phyloP scores from a whole-genome alignment of 2,329 filamentous ascomycete species.

The Proliferodiscus dingleyae region DNA sequence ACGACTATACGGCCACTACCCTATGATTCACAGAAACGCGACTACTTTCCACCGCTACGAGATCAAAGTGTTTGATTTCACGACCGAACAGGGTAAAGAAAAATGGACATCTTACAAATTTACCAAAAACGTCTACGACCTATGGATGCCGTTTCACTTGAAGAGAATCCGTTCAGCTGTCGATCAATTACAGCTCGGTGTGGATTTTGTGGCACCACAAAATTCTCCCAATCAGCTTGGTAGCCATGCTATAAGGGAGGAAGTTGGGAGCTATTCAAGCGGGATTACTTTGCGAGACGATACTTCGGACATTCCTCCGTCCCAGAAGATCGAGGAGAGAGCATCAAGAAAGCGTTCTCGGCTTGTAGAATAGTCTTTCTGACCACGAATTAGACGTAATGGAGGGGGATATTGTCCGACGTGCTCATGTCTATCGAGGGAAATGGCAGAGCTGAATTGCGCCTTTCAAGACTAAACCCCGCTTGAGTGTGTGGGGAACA shows the following conservation, averaged over 20 bases:
- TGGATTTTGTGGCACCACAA: conserved; percentile 17
- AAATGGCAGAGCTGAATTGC: no score
- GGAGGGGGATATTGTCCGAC: background rate
- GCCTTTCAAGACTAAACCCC: no score
- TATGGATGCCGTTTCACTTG: conserved; percentile 29
- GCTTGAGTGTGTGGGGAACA: no score
- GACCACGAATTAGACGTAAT: no score
- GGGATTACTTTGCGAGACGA: conserved; percentile 3
- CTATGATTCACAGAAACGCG: conserved; percentile 15
- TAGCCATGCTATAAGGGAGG: background rate
- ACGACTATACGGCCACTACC: conserved; percentile 32
- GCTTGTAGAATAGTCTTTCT: no score
- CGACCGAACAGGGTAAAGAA: conserved; percentile 22
- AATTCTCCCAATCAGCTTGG: conserved; percentile 9
- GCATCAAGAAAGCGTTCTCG: conserved; percentile 3
- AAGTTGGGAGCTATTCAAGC: conserved; percentile 2
- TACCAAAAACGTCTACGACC: conserved; percentile 30
- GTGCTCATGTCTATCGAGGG: no score
- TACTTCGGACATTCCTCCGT: conserved; percentile 5
- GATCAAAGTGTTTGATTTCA: conserved; percentile 27
- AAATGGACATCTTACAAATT: conserved; percentile 24
- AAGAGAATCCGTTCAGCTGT: conserved; percentile 25
- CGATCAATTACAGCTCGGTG: conserved; percentile 25
- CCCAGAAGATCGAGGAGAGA: conserved; percentile 1
- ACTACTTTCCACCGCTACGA: conserved; percentile 28